Evolutionary conservation across 1,139 yeast species (phyloP), one percentile per base, ranked within the genome.

Genomic region (Scheffersomyces titani): DNA sequence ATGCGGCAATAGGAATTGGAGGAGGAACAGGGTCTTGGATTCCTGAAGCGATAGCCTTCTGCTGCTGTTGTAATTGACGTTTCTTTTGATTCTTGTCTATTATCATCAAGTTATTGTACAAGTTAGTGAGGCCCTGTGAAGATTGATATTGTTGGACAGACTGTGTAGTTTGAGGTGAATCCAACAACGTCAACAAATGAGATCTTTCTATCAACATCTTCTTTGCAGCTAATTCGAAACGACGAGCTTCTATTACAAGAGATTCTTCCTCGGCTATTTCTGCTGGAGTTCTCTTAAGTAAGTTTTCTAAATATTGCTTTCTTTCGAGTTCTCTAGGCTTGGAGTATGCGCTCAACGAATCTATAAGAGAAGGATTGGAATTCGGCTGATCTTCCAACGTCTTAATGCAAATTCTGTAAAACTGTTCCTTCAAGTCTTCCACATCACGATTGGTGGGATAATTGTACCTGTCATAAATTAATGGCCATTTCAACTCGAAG

Each of bases 201-300:
- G 92, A 88, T 64, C 99, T 82, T 71, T 94, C 99, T 53, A 81
- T 76, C 57, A 93, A 82, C 83, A 94, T 90, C 68, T 91, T 89
- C 75, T 92, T 93, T 0, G 98, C 97, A 1, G 97, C 92, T 57
- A 93, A 84, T 67, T 94, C 99, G 61, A 94, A 90, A 62, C 96
- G 86, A 57, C 97, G 85, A 1, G 98, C 96, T 70, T 94, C 99
- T 51, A 93, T 87, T 3, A 94, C 92, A 54, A 94, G 77, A 0
- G 97, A 92, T 70, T 96, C 98, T 71, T 94, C 99, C 72, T 94
- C 99, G 0, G 99, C 98, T 49, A 94, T 91, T 69, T 94, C 99
- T 0, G 98, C 97, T 0, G 99, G 98, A 3, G 96, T 88, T 63
- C 99, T 79, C 55, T 86, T 86, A 51, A 94, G 77, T 44, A 94